Evolutionary conservation across 352 stramenopile species (phyloP).

Genomic region (Blastocystis sp.): DNA sequence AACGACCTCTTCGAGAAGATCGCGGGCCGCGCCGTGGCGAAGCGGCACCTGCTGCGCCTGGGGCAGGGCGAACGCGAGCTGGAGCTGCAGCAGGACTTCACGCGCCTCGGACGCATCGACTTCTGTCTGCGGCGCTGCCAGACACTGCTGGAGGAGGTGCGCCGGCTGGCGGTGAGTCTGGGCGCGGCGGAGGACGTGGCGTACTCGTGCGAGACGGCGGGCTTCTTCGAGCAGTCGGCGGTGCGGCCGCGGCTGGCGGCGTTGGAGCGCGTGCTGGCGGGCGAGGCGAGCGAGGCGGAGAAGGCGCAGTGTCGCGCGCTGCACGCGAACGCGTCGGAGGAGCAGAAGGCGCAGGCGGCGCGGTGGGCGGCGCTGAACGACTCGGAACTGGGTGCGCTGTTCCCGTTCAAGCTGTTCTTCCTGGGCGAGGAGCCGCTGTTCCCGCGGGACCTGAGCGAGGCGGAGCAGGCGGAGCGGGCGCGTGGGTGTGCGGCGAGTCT

Average conservation of each 20-base stretch:
- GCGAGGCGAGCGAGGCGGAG: not conserved
- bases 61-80: slow-evolving; percentile 77
- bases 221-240: slow-evolving; percentile 88
- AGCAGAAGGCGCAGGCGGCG: too few species aligned
- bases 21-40: slow-evolving; percentile 73
- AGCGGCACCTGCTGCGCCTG: slow-evolving; percentile 84
- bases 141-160: slow-evolving; percentile 85
- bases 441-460: not conserved
- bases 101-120: slow-evolving; percentile 84
- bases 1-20: too few species aligned
- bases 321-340: slow-evolving; percentile 53
- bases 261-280: slow-evolving; percentile 70
- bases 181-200: slow-evolving; percentile 74
- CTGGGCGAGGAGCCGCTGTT: not conserved
- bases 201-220: slow-evolving; percentile 92
- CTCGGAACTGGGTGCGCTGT: too few species aligned
- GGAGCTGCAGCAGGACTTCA: slow-evolving; percentile 82
- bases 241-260: slow-evolving; percentile 79
- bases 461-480: not conserved
- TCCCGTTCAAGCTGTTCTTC: slow-evolving; percentile 71
- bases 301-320: slow-evolving; percentile 4
- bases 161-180: slow-evolving; percentile 79
- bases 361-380: too few species aligned
- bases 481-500: slow-evolving; percentile 77
- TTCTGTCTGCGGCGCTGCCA: slow-evolving; percentile 78